Evolutionary conservation across 2,329 filamentous ascomycete genomes (phyloP).

Genomic region (Elsinoe batatas): DNA sequence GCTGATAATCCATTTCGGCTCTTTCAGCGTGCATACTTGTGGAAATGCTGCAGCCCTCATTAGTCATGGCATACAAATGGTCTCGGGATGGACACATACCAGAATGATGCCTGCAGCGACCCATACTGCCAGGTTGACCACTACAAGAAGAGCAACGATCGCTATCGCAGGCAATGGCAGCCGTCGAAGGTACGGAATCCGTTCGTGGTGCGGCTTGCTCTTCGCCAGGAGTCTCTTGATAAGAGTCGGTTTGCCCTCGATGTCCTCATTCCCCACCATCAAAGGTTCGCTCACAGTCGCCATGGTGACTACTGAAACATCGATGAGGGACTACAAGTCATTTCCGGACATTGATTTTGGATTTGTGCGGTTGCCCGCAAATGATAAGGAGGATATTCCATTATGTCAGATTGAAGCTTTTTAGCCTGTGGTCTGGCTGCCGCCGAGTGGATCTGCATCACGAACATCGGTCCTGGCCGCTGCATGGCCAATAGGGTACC

Average conservation of each 20-base stretch:
- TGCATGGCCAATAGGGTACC: not conserved
- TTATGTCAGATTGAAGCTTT: constrained; percentile 11
- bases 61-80: not conserved
- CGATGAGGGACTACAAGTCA: not conserved
- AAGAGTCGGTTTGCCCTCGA: constrained; percentile 14
- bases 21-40: constrained; percentile 18
- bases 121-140: constrained; percentile 50
- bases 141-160: constrained; percentile 45
- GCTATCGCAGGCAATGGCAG: constrained; percentile 48
- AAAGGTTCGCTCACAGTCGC: not conserved
- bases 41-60: constrained; percentile 22
- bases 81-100: constrained; percentile 28
- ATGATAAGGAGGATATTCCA: not conserved
- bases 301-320: not conserved
- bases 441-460: not conserved
- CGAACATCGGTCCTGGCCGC: not conserved
- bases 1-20: not conserved
- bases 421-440: not conserved
- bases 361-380: not conserved
- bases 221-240: constrained; percentile 22
- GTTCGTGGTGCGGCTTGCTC: constrained; percentile 39
- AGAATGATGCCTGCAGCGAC: constrained; percentile 47
- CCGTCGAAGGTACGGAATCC: constrained; percentile 45
- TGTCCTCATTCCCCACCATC: not conserved
- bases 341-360: not conserved